phyloP scores from a whole-genome alignment of 2,329 filamentous ascomycete genomes.

The Trichophyton schoenleinii region DNA sequence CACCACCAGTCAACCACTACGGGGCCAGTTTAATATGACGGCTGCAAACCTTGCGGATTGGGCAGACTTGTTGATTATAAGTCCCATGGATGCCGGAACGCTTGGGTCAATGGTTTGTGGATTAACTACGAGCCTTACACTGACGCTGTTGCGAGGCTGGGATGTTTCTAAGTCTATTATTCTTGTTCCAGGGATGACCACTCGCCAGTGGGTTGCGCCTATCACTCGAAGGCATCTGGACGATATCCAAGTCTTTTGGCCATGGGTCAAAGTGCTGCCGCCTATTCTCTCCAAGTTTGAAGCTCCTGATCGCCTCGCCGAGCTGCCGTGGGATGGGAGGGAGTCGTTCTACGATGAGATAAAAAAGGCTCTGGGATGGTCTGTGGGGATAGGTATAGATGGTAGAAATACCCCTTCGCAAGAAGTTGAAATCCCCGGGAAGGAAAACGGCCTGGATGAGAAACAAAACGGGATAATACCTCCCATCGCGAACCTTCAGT shows the following conservation, averaged over 20 bases:
- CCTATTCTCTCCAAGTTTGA: constrained; percentile 76
- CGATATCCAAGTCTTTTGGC: constrained; percentile 73
- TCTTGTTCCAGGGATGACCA: constrained; percentile 78
- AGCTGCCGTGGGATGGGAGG: constrained; percentile 40
- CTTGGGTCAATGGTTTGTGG: constrained; percentile 81
- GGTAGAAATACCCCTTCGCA: not conserved
- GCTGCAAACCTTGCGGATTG: constrained; percentile 60
- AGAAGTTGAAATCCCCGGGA: not conserved
- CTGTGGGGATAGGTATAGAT: constrained; percentile 9
- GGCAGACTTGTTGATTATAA: constrained; percentile 76
- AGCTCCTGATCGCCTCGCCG: constrained; percentile 36
- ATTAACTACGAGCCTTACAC: constrained; percentile 64
- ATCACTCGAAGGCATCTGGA: constrained; percentile 77
- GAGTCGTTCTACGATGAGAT: constrained; percentile 23
- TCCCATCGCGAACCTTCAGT: not conserved
- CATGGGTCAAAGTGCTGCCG: constrained; percentile 69
- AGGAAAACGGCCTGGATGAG: not conserved
- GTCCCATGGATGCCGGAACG: constrained; percentile 71
- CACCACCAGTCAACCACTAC: constrained; percentile 23
- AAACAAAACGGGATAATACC: not conserved
- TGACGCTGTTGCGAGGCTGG: constrained; percentile 76
- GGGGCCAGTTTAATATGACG: constrained; percentile 32
- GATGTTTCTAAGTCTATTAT: constrained; percentile 74
- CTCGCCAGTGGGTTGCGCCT: constrained; percentile 79
- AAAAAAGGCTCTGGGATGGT: constrained; percentile 20